Conservation (phyloP, 352 stramenopile species). For the Phytophthora sp. region DNA sequence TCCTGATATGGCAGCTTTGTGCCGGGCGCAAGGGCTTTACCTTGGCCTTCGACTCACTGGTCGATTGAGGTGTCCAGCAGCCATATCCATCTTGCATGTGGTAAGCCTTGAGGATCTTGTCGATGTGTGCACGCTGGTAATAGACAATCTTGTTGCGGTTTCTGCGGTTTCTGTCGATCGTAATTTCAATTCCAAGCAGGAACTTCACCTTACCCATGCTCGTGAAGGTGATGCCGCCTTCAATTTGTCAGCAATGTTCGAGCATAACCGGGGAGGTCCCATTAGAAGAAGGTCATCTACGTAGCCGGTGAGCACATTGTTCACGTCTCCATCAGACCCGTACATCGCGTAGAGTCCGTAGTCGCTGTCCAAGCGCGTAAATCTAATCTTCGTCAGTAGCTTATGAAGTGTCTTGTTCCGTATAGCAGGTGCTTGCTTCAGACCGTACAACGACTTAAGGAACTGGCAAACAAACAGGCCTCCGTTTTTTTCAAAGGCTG, state of each 20-base stretch:
- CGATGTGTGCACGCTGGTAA: constrained; percentile 5
- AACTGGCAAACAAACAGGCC: constrained; percentile 1
- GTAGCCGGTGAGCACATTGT: constrained; percentile 12
- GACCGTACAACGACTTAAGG: constrained; percentile 15
- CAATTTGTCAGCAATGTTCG: not conserved
- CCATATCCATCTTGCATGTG: not conserved
- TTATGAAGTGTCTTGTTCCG: constrained; percentile 21
- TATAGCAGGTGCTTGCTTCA: constrained; percentile 20
- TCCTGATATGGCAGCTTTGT: not conserved
- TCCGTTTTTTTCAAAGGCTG: constrained; percentile 8
- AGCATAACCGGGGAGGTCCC: not conserved
- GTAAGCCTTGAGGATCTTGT: constrained; percentile 4
- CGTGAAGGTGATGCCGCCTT: constrained; percentile 16
- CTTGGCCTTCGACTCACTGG: not conserved
- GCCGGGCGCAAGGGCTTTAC: not conserved
- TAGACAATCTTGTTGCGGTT: constrained; percentile 4
- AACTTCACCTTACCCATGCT: constrained; percentile 26
- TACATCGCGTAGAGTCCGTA: constrained; percentile 15
- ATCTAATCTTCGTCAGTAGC: not conserved
- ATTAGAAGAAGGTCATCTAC: constrained; percentile 21
- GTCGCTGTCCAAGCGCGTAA: constrained; percentile 9
- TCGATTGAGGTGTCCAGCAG: constrained; percentile 6
- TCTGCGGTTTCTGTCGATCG: not conserved
- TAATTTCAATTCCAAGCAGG: constrained; percentile 13
- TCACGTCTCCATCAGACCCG: not conserved